Conservation (phyloP, 1,284 basidiomycete genomes). For the Boletus smithii region DNA sequence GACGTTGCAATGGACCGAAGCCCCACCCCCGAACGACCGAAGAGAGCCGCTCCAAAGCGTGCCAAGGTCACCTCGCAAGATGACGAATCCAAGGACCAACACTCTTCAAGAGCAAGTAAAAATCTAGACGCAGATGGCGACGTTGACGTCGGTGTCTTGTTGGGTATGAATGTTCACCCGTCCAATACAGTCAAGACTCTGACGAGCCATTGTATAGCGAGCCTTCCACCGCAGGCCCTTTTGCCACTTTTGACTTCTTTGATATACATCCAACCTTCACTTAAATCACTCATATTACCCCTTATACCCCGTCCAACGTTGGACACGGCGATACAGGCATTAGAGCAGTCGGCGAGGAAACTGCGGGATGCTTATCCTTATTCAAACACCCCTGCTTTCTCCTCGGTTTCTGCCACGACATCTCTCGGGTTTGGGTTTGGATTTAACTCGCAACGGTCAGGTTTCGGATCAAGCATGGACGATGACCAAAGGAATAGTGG, state of each 20-base stretch:
- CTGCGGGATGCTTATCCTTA: constrained; percentile 78
- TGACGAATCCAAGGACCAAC: constrained; percentile 41
- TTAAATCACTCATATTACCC: constrained; percentile 65
- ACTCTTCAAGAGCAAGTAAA: constrained; percentile 46
- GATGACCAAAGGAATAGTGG: constrained; percentile 25
- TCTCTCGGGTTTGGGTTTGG: constrained; percentile 51
- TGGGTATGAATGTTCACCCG: constrained; percentile 49
- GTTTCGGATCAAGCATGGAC: constrained; percentile 25
- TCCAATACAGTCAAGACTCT: constrained; percentile 10
- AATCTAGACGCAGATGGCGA: constrained; percentile 40
- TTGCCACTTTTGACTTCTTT: constrained; percentile 68
- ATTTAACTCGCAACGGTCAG: constrained; percentile 25
- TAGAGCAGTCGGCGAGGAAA: constrained; percentile 64
- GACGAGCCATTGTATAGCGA: constrained; percentile 44
- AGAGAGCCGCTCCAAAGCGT: constrained; percentile 64
- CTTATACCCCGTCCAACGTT: constrained; percentile 77
- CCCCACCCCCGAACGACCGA: constrained; percentile 72
- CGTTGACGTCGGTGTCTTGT: constrained; percentile 73
- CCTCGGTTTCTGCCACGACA: constrained; percentile 35
- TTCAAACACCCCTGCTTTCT: constrained; percentile 48
- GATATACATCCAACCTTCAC: constrained; percentile 57
- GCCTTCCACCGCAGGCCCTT: constrained; percentile 67
- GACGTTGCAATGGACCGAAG: constrained; percentile 79
- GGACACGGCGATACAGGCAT: constrained; percentile 65
- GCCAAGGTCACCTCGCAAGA: constrained; percentile 45